These are phyloP conservation scores for Neohortaea acidophila DNA, from an alignment of 495 filamentous ascomycete genomes.

Conservation along the genomic window DNA sequence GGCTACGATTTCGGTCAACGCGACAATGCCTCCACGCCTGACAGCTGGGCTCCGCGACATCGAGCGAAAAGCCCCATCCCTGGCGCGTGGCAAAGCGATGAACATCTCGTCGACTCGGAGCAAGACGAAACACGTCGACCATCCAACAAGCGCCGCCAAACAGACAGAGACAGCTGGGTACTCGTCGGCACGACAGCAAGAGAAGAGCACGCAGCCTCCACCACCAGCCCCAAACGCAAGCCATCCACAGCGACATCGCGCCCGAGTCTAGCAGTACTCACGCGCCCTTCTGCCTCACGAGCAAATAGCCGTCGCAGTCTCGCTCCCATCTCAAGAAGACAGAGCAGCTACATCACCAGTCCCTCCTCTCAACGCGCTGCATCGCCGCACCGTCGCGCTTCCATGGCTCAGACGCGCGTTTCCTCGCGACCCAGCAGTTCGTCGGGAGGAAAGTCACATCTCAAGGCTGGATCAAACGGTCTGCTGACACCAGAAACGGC, in stretches of 20 bases:
- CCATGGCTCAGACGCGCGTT: conserved; percentile 8
- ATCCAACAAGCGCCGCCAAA: conserved; percentile 38
- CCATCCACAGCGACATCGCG: conserved; percentile 6
- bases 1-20: conserved; percentile 38
- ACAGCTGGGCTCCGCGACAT: conserved; percentile 7
- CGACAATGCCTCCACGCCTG: neutral
- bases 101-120: conserved; percentile 20
- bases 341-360: conserved; percentile 33
- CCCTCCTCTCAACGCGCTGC: neutral
- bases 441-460: neutral
- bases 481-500: conserved; percentile 46
- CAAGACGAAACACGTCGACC: conserved; percentile 22
- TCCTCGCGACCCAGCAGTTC: neutral
- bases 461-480: conserved; percentile 5
- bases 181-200: conserved; percentile 46
- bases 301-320: conserved; percentile 2
- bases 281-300: conserved; percentile 5
- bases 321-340: conserved; percentile 1
- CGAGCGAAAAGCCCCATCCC: no score
- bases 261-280: conserved; percentile 6
- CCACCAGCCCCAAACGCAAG: conserved; percentile 19
- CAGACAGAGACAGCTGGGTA: conserved; percentile 50
- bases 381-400: conserved; percentile 2
- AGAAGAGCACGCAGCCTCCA: conserved; percentile 14
- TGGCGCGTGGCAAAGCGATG: conserved; percentile 29